Conservation (phyloP, 2,329 filamentous ascomycete species). For the Rhinocladiella similis region DNA sequence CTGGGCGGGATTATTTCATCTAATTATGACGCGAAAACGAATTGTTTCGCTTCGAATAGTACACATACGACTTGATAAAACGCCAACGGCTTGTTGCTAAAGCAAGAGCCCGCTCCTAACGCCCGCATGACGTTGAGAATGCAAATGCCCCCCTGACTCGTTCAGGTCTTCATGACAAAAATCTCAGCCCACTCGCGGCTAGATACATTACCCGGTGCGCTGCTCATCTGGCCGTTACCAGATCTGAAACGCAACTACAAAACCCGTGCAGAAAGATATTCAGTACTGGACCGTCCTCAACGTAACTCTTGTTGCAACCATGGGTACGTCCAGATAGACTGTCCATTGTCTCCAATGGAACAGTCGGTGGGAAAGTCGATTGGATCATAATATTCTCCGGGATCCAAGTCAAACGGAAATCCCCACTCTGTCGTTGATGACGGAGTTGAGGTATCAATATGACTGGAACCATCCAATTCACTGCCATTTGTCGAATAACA, state of each 20-base stretch:
- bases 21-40: no score
- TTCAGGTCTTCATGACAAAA: no score
- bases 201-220: no score
- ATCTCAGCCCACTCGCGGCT: no score
- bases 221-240: no score
- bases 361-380: background rate
- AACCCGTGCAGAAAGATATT: background rate
- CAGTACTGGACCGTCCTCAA: background rate
- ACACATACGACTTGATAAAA: no score
- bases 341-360: background rate
- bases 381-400: background rate
- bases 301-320: background rate
- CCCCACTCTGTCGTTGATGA: background rate
- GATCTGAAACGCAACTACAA: background rate
- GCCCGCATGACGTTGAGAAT: no score
- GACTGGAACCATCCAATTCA: background rate
- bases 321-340: background rate
- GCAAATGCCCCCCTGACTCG: no score
- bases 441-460: background rate
- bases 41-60: no score
- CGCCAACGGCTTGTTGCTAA: no score
- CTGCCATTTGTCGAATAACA: background rate
- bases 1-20: no score
- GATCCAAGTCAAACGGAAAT: background rate
- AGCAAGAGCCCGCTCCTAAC: no score